phyloP scores from a whole-genome alignment of 1,139 yeast species.

The Scheffersomyces lignicola region DNA sequence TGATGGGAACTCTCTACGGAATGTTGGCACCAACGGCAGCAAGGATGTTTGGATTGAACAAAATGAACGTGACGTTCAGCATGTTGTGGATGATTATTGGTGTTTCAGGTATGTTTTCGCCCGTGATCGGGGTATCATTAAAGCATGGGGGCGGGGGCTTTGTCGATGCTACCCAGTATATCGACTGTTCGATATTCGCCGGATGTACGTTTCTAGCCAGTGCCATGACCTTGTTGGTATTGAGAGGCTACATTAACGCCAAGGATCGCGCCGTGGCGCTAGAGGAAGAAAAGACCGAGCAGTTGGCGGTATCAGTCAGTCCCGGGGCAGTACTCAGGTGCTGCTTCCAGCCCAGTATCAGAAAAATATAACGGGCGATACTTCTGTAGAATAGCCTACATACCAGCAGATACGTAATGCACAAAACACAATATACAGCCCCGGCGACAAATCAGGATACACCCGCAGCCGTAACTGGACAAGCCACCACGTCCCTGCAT shows the following conservation, averaged over 20 bases:
- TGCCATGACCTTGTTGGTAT: constrained; percentile 32
- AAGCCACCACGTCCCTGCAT: too few relatives aligned
- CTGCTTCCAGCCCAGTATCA: too few relatives aligned
- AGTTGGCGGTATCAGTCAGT: constrained; percentile 12
- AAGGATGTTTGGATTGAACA: constrained; percentile 46
- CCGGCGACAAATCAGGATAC: too few relatives aligned
- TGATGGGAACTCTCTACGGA: constrained; percentile 33
- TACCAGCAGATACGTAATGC: too few relatives aligned
- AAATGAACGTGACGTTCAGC: constrained; percentile 49
- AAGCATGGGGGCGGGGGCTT: constrained; percentile 36
- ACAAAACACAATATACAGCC: too few relatives aligned
- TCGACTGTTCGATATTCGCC: constrained; percentile 51
- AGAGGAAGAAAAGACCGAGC: constrained; percentile 10
- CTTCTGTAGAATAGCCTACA: too few relatives aligned
- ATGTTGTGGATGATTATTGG: constrained; percentile 51
- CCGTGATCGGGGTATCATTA: constrained; percentile 52
- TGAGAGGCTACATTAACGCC: constrained; percentile 52
- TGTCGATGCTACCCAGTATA: constrained; percentile 45
- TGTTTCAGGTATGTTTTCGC: constrained; percentile 47
- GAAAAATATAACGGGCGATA: too few relatives aligned
- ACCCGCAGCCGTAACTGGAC: too few relatives aligned
- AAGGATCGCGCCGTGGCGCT: constrained; percentile 36
- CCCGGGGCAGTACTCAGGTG: too few relatives aligned
- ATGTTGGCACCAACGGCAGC: constrained; percentile 32
- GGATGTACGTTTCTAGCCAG: constrained; percentile 50